A percentile compares a stretch with the other conserved stretches of the same genome.
Conservation (phyloP, 228 moss, liverwort and hornwort genomes). For the Sphagnum fallax region DNA sequence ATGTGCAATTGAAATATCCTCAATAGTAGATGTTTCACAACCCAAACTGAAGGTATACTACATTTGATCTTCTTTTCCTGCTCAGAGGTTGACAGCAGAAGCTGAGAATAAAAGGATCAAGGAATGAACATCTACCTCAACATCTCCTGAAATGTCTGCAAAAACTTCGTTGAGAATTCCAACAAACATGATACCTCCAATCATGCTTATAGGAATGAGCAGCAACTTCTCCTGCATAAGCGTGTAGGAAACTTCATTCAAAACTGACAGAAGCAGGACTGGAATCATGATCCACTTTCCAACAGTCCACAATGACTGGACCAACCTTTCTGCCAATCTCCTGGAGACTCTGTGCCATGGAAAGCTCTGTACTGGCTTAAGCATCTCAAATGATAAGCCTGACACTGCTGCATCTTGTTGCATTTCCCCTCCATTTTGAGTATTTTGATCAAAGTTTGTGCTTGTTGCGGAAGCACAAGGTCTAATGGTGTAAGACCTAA, state of each 20-base stretch:
- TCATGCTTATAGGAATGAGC: slow-evolving; percentile 30
- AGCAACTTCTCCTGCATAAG: slow-evolving; percentile 33
- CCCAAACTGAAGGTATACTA: too few species aligned
- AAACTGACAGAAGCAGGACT: slow-evolving; percentile 46
- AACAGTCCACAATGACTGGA: slow-evolving; percentile 37
- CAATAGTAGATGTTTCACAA: too few species aligned
- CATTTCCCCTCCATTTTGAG: slow-evolving; percentile 6
- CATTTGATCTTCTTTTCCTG: too few species aligned
- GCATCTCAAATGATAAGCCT: slow-evolving; percentile 15
- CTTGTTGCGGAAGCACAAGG: slow-evolving; percentile 26
- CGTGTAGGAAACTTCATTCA: slow-evolving; percentile 52
- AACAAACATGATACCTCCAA: slow-evolving; percentile 42
- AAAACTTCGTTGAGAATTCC: slow-evolving; percentile 49
- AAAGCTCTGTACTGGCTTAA: slow-evolving; percentile 43
- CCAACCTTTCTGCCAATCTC: slow-evolving; percentile 30
- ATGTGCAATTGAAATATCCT: too few species aligned
- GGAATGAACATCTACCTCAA: too few species aligned
- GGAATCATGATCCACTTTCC: slow-evolving; percentile 53
- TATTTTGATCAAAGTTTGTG: slow-evolving; percentile 10
- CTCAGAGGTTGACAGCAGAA: too few species aligned
- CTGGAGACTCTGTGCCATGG: slow-evolving; percentile 39
- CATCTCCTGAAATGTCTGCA: slow-evolving; percentile 6
- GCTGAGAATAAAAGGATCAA: too few species aligned
- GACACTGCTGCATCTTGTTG: neutral
- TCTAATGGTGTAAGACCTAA: slow-evolving; percentile 3